These are phyloP conservation scores for Pelargonium exstipulatum DNA, from an alignment of 441 rosid species.

Conservation along the genomic window DNA sequence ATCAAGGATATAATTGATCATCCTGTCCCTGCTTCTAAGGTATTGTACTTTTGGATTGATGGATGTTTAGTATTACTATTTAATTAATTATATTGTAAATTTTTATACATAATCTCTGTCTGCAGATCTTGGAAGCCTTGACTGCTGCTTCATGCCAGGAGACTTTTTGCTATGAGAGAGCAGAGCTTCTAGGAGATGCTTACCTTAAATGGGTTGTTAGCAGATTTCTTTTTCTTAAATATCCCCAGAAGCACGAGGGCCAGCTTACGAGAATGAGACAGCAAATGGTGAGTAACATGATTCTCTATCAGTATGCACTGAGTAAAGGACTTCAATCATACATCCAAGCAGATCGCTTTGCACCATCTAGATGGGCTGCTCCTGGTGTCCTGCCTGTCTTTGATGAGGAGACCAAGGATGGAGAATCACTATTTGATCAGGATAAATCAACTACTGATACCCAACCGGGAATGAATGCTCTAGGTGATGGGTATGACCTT, in stretches of 20 bases:
- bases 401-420: constrained; percentile 93
- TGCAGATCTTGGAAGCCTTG: constrained; percentile 90
- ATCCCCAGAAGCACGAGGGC: constrained; percentile 98
- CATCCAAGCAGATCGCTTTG: constrained; percentile 97
- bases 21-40: constrained; percentile 83
- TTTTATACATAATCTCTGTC: not conserved
- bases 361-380: constrained; percentile 99
- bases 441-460: constrained; percentile 37
- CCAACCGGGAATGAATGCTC: constrained; percentile 23
- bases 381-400: constrained; percentile 97
- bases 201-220: constrained; percentile 99
- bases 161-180: constrained; percentile 98
- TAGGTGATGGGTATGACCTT: constrained; percentile 43
- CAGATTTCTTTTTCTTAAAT: constrained; percentile 85
- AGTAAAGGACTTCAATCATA: constrained; percentile 86
- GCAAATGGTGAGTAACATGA: constrained; percentile 98
- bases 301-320: constrained; percentile 76
- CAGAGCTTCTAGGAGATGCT: constrained; percentile 99
- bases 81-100: not conserved
- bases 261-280: constrained; percentile 99
- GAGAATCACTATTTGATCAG: constrained; percentile 69
- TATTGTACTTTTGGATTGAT: constrained; percentile 19
- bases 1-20: constrained; percentile 63
- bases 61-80: not conserved
- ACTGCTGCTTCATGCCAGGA: constrained; percentile 99